Evolutionary conservation across 108 stramenopile genomes (phyloP).

Genomic region (Skeletonema marinoi): DNA sequence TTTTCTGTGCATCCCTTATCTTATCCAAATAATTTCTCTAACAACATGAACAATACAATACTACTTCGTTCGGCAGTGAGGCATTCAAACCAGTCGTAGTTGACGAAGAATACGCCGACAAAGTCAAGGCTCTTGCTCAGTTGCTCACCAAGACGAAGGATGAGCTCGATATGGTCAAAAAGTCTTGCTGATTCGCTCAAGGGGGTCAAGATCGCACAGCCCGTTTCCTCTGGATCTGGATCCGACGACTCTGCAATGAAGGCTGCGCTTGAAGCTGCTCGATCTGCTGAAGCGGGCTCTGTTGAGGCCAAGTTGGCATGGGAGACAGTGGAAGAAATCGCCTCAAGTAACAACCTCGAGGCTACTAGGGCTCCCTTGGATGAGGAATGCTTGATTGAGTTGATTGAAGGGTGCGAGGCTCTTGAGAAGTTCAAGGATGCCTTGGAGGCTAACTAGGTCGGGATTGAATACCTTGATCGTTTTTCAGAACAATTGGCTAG

Average conservation of each 20-base stretch:
- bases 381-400: conserved; percentile 60
- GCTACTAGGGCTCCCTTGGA: conserved; percentile 42
- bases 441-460: conserved; percentile 24
- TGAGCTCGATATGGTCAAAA: conserved; percentile 30
- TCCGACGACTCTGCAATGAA: conserved; percentile 32
- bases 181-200: conserved; percentile 40
- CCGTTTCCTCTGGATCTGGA: conserved; percentile 15
- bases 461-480: background rate
- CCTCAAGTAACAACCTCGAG: conserved; percentile 31
- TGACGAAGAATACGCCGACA: conserved; percentile 41
- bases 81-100: conserved; percentile 35
- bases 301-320: conserved; percentile 76
- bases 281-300: conserved; percentile 47
- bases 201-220: conserved; percentile 45
- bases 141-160: conserved; percentile 45
- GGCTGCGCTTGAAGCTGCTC: conserved; percentile 62
- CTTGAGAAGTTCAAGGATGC: conserved; percentile 61
- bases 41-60: background rate
- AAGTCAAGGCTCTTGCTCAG: conserved; percentile 40
- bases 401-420: conserved; percentile 62
- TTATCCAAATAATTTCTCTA: background rate
- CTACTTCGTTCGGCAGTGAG: conserved; percentile 7
- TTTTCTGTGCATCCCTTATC: background rate
- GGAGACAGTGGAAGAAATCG: conserved; percentile 83
- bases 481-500: background rate